These are phyloP conservation scores for Backusella luteola DNA, from an alignment of 192 early-diverging fungal species.

Conservation along the genomic window DNA sequence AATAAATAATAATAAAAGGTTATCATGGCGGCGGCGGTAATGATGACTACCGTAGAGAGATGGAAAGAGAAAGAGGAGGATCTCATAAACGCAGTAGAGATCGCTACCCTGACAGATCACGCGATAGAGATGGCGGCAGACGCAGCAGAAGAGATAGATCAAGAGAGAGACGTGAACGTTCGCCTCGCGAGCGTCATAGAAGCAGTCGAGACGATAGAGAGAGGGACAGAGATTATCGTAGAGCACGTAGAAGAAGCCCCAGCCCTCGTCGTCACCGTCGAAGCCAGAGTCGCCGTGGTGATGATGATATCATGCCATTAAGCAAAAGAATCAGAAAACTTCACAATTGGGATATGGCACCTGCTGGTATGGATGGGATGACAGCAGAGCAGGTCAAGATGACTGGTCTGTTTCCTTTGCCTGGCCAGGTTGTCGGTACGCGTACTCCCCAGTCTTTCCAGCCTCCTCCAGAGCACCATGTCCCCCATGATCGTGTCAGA, in stretches of 20 bases:
- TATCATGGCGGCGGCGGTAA: background rate
- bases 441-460: slow-evolving; percentile 22
- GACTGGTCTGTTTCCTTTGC: slow-evolving; percentile 78
- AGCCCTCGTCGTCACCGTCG: slow-evolving; percentile 30
- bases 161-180: slow-evolving; percentile 1
- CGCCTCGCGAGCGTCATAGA: slow-evolving; percentile 13
- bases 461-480: background rate
- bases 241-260: slow-evolving; percentile 34
- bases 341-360: slow-evolving; percentile 90
- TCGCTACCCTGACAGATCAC: background rate
- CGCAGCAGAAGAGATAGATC: slow-evolving; percentile 2
- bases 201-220: slow-evolving; percentile 32
- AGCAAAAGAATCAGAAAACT: slow-evolving; percentile 79
- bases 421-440: slow-evolving; percentile 55
- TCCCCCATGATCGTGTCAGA: slow-evolving; percentile 9
- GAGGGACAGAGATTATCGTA: slow-evolving; percentile 14
- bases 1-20: background rate
- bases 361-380: slow-evolving; percentile 84
- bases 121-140: background rate
- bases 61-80: slow-evolving; percentile 2
- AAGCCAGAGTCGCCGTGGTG: slow-evolving; percentile 34
- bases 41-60: slow-evolving; percentile 9
- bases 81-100: slow-evolving; percentile 2
- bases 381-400: slow-evolving; percentile 85
- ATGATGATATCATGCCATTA: slow-evolving; percentile 62